Evolutionary conservation across 108 stramenopile species (phyloP).

Genomic region (Discostella pseudostelligera): DNA sequence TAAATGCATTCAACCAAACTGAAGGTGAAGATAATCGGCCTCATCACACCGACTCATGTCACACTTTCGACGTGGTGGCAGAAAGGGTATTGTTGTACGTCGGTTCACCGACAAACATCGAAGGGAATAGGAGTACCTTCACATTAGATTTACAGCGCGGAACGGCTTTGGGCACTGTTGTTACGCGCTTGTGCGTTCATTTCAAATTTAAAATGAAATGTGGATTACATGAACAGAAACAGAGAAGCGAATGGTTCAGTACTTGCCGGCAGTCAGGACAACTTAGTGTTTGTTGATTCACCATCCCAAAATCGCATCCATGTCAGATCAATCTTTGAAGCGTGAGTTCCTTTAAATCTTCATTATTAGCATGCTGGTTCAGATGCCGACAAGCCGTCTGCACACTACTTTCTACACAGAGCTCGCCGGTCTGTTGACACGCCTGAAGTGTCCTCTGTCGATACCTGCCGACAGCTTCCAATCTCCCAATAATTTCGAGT

Average conservation of each 20-base stretch:
- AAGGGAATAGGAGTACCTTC: no score
- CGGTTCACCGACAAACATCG: not conserved
- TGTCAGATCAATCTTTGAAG: not conserved
- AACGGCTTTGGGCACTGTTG: not conserved
- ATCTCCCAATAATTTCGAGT: slow-evolving; percentile 77
- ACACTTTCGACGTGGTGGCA: no score
- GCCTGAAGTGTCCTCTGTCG: slow-evolving; percentile 65
- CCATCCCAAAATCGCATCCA: not conserved
- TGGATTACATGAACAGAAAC: not conserved
- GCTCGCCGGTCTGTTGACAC: slow-evolving; percentile 78
- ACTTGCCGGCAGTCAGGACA: not conserved
- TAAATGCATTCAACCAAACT: no score
- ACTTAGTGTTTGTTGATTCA: not conserved
- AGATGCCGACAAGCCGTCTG: not conserved
- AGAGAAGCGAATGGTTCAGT: not conserved
- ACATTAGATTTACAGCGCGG: no score
- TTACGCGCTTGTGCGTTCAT: not conserved
- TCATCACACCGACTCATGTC: no score
- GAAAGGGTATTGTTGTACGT: no score
- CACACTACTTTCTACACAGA: slow-evolving; percentile 19
- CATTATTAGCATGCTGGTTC: not conserved
- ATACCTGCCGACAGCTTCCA: slow-evolving; percentile 77
- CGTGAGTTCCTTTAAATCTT: not conserved
- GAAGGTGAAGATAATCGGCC: no score
- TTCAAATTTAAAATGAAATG: not conserved